phyloP scores from a whole-genome alignment of 129 eudicot species.

The Artemisia annua region DNA sequence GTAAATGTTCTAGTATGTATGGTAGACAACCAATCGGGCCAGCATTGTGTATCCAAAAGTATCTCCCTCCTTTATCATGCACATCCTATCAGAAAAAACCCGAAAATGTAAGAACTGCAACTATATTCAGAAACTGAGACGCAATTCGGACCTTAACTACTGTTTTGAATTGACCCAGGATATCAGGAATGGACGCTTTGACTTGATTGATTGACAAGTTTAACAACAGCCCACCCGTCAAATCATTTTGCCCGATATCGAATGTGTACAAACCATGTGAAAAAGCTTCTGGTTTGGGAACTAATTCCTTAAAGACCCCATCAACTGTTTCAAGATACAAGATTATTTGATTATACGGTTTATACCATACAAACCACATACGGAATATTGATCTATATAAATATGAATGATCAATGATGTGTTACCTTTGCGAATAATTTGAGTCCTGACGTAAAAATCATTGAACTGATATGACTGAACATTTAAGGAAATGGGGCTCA shows the following conservation, averaged over 20 bases:
- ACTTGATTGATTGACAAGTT: conserved; percentile 64
- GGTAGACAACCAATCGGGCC: conserved; percentile 46
- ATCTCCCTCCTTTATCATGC: conserved; percentile 28
- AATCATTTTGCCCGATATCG: conserved; percentile 81
- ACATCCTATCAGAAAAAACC: conserved; percentile 12
- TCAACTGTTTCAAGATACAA: conserved; percentile 11
- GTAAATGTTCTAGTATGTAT: conserved; percentile 17
- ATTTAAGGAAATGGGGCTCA: conserved; percentile 56
- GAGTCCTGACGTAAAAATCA: conserved; percentile 55
- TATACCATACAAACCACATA: not conserved
- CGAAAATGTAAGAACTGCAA: not conserved
- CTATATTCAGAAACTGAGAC: not conserved
- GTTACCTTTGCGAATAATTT: conserved; percentile 58
- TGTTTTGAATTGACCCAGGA: conserved; percentile 51
- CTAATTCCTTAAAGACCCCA: conserved; percentile 38
- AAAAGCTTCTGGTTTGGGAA: conserved; percentile 55
- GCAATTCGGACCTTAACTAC: conserved; percentile 41
- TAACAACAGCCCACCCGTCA: conserved; percentile 54
- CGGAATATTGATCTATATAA: not conserved
- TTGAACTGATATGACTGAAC: conserved; percentile 54
- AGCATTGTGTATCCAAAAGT: conserved; percentile 39
- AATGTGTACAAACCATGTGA: conserved; percentile 63
- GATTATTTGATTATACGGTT: not conserved
- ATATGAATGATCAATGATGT: not conserved
- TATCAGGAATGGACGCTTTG: conserved; percentile 53